phyloP scores from a whole-genome alignment of 805 yeast species.

The Lachancea quebecensis region DNA sequence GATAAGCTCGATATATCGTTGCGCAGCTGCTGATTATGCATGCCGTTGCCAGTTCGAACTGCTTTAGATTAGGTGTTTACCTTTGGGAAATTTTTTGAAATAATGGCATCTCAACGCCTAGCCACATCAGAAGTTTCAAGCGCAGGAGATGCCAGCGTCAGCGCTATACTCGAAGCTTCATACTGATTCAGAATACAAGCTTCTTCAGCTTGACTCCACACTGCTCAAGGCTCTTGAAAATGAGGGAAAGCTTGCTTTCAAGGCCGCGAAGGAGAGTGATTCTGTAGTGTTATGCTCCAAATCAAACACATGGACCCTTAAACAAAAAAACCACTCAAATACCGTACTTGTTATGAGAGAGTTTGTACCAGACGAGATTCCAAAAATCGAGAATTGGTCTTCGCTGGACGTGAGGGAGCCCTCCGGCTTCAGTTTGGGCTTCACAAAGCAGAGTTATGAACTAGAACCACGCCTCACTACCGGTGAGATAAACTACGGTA shows the following conservation, averaged over 20 bases:
- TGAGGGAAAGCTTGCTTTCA: conserved; percentile 20
- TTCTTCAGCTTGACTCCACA: conserved; percentile 49
- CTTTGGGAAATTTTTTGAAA: background rate
- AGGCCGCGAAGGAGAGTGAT: conserved; percentile 27
- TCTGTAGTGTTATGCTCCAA: conserved; percentile 55
- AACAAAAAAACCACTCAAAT: conserved; percentile 84
- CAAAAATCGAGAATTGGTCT: conserved; percentile 15
- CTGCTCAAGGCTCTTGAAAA: conserved; percentile 33
- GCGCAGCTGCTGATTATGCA: background rate
- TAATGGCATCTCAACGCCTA: background rate
- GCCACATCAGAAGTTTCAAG: background rate
- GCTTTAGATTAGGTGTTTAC: conserved; percentile 1
- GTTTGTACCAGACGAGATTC: conserved; percentile 18
- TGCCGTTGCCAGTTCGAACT: background rate
- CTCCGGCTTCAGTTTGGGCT: conserved; percentile 28
- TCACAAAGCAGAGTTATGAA: conserved; percentile 25
- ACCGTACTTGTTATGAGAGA: conserved; percentile 52
- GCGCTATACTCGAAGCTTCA: conserved; percentile 18
- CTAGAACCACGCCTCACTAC: conserved; percentile 32
- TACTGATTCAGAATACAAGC: conserved; percentile 35
- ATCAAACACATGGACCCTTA: conserved; percentile 51
- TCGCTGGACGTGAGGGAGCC: conserved; percentile 32
- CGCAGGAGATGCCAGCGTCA: conserved; percentile 8
- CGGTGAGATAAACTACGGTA: conserved; percentile 30
- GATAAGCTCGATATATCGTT: background rate